Percentiles rank a stretch among this genome's conserved stretches.
These are phyloP conservation scores for Lecanicillium sp. DNA, from an alignment of 2,329 filamentous ascomycete species.

Conservation along the genomic window DNA sequence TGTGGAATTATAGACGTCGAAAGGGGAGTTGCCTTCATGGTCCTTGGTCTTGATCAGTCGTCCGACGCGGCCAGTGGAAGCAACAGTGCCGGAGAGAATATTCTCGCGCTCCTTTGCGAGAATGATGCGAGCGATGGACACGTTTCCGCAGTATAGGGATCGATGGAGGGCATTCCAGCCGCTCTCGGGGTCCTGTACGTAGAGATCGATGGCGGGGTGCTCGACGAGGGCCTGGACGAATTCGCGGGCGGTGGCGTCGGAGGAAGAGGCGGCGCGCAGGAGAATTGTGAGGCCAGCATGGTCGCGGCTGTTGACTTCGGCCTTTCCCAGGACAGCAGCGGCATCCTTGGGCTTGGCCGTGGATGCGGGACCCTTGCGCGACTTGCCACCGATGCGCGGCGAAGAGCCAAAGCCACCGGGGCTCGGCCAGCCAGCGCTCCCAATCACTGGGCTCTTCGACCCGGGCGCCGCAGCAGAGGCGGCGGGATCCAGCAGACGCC, in stretches of 20 bases:
- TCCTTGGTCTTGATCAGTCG: slow-evolving; percentile 93
- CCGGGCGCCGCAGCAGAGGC: slow-evolving; percentile 50
- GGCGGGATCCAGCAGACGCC: slow-evolving; percentile 74
- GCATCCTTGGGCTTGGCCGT: slow-evolving; percentile 39
- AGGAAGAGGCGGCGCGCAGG: slow-evolving; percentile 76
- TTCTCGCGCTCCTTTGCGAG: slow-evolving; percentile 71
- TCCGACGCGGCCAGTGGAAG: slow-evolving; percentile 56
- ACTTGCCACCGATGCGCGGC: slow-evolving; percentile 43
- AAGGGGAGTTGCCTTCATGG: slow-evolving; percentile 86
- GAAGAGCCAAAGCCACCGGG: slow-evolving; percentile 41
- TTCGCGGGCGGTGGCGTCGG: slow-evolving; percentile 57
- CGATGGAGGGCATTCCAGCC: slow-evolving; percentile 95
- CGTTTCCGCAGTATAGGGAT: slow-evolving; percentile 83
- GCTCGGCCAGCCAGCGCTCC: slow-evolving; percentile 24
- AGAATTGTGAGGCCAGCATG: slow-evolving; percentile 75
- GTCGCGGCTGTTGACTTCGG: slow-evolving; percentile 82
- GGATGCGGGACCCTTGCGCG: slow-evolving; percentile 46
- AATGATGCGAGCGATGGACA: slow-evolving; percentile 76
- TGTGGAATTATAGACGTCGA: slow-evolving; percentile 85
- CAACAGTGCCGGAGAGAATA: slow-evolving; percentile 51
- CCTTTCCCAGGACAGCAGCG: slow-evolving; percentile 39
- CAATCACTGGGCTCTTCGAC: slow-evolving; percentile 47
- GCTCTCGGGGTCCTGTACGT: slow-evolving; percentile 81
- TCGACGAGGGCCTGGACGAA: slow-evolving; percentile 78
- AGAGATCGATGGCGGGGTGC: slow-evolving; percentile 77